Evolutionary conservation across 2,329 filamentous ascomycete species (phyloP), one percentile per base, ranked within the genome.

Genomic region (Pestalotiopsis sp.): DNA sequence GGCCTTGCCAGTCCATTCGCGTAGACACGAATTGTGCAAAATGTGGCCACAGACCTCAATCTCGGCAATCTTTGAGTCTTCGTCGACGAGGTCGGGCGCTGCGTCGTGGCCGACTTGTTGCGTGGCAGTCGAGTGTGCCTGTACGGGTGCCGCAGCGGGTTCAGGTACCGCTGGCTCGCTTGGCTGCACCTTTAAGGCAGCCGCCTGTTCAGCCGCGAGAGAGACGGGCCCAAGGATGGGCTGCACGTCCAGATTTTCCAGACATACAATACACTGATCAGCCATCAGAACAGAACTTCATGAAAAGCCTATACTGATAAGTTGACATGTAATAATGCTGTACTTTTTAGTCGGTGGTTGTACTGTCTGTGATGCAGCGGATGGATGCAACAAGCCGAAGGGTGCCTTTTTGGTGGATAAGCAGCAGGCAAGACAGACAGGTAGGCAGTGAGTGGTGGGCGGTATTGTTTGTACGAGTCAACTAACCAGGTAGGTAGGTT

Each of bases 1-100:
- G 72, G 96, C 95, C 80, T 97, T 92, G 82, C 97, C 93, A 60
- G 95, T 94, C 96, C 96, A 99, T 74, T 94, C 93, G 75, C 92
- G 92, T 74, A 99, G 87, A 81, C 96, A 99, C 66, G 92, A 90
- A 83, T 99, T 92, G 83, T 99, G 96, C 74, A 99, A 86, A 74
- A 95, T 88, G 84, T 99, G 97, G 69, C 93, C 93, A 81, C 96
- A 99, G 61, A 94, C 91, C 70, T 90, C 85, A 64, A 91, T 87
- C 67, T 87, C 81, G 56, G 90, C 89, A 70, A 91, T 85, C 69
- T 83, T 80, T 73, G 84, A 80, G 74, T 82, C 75, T 39, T 80
- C 76, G 68, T 74, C 72, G 36, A 69, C 45, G 7, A 52, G 17
- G 45, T 3, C 41, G 17, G 17, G 41, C 13, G 13, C 13, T 45